Base-by-base conservation (phyloP, 768 basidiomycete genomes). In the Pilatotrama ljubarskyi region DNA sequence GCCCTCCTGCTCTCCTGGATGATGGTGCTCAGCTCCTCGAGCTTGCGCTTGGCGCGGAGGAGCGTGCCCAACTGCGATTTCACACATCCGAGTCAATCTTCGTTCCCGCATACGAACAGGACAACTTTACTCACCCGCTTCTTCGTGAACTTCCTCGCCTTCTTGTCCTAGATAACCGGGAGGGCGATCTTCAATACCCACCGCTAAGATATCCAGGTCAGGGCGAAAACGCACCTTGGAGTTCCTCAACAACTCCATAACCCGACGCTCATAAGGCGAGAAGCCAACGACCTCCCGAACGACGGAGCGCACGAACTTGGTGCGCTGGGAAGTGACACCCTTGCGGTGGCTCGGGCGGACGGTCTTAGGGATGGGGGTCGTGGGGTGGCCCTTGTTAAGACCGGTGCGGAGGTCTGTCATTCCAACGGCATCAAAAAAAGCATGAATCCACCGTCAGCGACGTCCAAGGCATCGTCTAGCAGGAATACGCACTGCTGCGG, bases 141-240 rank as follows among this genome's bases (percentile, higher is more conserved):
- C 88, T 99, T 99, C 69, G 95, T 95, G 83, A 98, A 82, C 82
- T 98, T 98, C 76, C 94, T 85, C 61, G 96, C 96, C 80, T 96
- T 98, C 87, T 99, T 99, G 77, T 99, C 96, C 94, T 94, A 70
- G 44, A 54, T 15, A 5, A 7, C 48, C 10, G n/a, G 22, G 20
- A 18, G 15, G 2, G 9, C 5, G 24, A 13, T 14, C 25, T n/a
- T 57, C n/a, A 5, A n/a, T 2, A 20, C 18, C 18, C 9, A 6
- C 0, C 20, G n/a, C 53, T 44, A 37, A 59, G 44, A 64, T 64
- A 4, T 32, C 10, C 46, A 61, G 48, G 50, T 58, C 51, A 24
- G 29, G 29, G 47, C 26, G 18, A 25, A 24, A 43, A 74, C 88
- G 67, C 73, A 91, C 91, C 83, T 96, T 97, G 64, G 93, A 95